Percentiles rank a stretch among this genome's conserved stretches.
phyloP scores from a whole-genome alignment of 2,329 filamentous ascomycete species.

The Pseudopyricularia cyperi region DNA sequence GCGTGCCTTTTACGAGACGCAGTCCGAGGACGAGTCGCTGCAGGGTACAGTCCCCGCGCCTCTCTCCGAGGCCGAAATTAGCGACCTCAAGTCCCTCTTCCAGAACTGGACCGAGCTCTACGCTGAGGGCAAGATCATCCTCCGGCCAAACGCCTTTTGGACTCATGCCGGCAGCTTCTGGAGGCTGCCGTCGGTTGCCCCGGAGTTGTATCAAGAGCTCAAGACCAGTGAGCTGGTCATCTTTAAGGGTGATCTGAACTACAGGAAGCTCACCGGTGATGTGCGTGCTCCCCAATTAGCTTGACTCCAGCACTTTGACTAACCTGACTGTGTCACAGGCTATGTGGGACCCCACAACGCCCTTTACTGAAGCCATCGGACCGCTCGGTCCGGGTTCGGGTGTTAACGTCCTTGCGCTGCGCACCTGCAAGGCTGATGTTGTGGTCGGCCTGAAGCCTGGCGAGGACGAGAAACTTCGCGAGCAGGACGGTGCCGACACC shows the following conservation, averaged over 20 bases:
- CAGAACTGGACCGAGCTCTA: conserved; percentile 69
- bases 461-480: conserved; percentile 67
- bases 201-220: conserved; percentile 61
- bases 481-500: conserved; percentile 56
- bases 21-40: conserved; percentile 52
- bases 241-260: conserved; percentile 97
- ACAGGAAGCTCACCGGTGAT: conserved; percentile 82
- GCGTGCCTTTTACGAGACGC: conserved; percentile 63
- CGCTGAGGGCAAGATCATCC: conserved; percentile 66
- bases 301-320: not conserved
- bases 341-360: conserved; percentile 75
- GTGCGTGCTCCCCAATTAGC: conserved; percentile 32
- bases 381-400: conserved; percentile 72
- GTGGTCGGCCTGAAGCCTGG: conserved; percentile 74
- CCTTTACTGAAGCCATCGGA: conserved; percentile 74
- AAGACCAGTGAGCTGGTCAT: conserved; percentile 76
- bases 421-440: conserved; percentile 94
- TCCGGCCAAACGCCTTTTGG: conserved; percentile 86
- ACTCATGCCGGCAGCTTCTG: conserved; percentile 80
- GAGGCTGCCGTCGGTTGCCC: conserved; percentile 60
- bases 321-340: conserved; percentile 29
- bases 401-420: conserved; percentile 70
- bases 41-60: conserved; percentile 44
- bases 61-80: conserved; percentile 53
- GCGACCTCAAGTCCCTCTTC: conserved; percentile 65